A percentile compares a stretch with the other conserved stretches of the same genome.
phyloP scores from a whole-genome alignment of 495 filamentous ascomycete species.

The Filosporella fistucella region DNA sequence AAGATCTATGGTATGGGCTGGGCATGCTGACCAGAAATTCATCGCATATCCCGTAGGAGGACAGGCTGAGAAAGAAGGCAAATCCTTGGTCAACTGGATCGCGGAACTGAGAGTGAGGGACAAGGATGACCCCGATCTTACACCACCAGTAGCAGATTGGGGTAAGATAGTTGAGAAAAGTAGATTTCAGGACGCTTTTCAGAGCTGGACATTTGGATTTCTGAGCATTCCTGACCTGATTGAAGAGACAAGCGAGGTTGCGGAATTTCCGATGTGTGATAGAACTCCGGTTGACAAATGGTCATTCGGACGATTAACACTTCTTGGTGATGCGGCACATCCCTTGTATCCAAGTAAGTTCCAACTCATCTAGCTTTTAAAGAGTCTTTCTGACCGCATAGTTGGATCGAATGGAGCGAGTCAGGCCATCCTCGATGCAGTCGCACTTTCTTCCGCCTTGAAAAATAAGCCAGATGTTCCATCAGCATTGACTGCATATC shows the following conservation, averaged over 20 bases:
- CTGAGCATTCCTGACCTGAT: slow-evolving; percentile 11
- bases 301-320: slow-evolving; percentile 10
- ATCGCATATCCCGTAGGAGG: slow-evolving; percentile 29
- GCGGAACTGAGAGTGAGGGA: slow-evolving; percentile 24
- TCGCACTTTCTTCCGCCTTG: slow-evolving; percentile 6
- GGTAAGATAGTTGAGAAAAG: slow-evolving; percentile 4
- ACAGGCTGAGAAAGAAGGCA: slow-evolving; percentile 20
- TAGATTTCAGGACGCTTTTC: slow-evolving; percentile 4
- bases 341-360: slow-evolving; percentile 13
- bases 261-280: slow-evolving; percentile 14
- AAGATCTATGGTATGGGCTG: slow-evolving; percentile 28
- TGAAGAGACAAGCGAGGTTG: slow-evolving; percentile 9
- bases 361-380: background rate
- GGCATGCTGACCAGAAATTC: slow-evolving; percentile 30
- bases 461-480: background rate
- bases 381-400: background rate
- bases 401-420: slow-evolving; percentile 12
- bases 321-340: slow-evolving; percentile 12
- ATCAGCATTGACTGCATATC: slow-evolving; percentile 3
- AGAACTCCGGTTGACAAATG: slow-evolving; percentile 7
- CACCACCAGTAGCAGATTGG: slow-evolving; percentile 25
- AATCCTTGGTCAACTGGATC: slow-evolving; percentile 29
- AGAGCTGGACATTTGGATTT: slow-evolving; percentile 12
- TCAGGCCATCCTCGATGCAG: slow-evolving; percentile 14
- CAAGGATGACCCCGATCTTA: slow-evolving; percentile 27